Evolutionary conservation across 2,329 filamentous ascomycete species (phyloP), one percentile per base, ranked within the genome.

Genomic region (Penicillium aurantiogriseum): DNA sequence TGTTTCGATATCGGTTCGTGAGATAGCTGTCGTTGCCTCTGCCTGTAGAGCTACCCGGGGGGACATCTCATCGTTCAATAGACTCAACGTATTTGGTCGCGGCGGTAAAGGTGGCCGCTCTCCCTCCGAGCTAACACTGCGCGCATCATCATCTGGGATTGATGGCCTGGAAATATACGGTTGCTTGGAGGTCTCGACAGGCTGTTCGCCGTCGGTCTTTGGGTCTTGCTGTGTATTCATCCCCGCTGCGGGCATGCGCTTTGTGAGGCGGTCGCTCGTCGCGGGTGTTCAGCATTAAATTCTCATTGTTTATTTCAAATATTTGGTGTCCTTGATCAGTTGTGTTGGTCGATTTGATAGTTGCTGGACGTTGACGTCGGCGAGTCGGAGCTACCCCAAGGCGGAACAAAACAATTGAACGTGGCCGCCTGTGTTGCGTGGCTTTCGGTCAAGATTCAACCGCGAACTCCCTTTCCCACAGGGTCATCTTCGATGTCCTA

Each of bases 21-120:
- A 93, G 15, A 97, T 70, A 10, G 92, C 92, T 0, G 92, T 97
- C 4, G 92, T 97, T 47, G 93, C 86, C 58, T 85, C 86, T 2
- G 88, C 86, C 56, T 79, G 76, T 25, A 81, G 65, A 33, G 66
- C 69, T 29, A 74, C 64, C 51, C 71, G 71, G 60, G 70, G 65
- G 46, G 67, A 57, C 61, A 57, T 66, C 65, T 70, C 72, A 59
- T 72, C 69, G 59, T 73, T 70, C 44, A 77, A 63, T 36, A 74
- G 49, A 55, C 61, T 71, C 43, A 77, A 68, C 7, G 72, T 73
- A 35, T 70, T 75, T 23, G 78, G 78, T 46, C 79, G 73, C 13
- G 79, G 78, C 57, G 80, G 80, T 27, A 81, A 68, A 43, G 79
- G 75, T 29, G 79, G 80, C 27, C 75, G 74, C 49, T 67, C 63